phyloP scores from a whole-genome alignment of 2,329 filamentous ascomycete species.

The Talaromyces rugulosus region DNA sequence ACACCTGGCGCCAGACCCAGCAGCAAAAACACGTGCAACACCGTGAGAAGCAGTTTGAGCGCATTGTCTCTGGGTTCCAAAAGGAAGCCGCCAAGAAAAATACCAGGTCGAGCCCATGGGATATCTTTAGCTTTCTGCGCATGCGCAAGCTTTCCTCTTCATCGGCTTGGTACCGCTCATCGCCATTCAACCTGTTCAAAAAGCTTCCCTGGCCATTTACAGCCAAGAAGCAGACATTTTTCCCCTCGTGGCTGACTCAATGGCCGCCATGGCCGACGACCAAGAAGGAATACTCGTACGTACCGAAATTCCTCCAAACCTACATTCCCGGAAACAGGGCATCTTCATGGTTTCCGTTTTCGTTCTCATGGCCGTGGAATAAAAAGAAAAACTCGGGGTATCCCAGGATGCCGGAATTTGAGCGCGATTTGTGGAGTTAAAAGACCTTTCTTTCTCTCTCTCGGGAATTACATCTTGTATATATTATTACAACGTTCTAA shows the following conservation, averaged over 20 bases:
- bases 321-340: slow-evolving; percentile 7
- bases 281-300: not conserved
- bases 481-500: not conserved
- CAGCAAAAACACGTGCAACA: slow-evolving; percentile 19
- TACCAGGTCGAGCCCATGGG: not conserved
- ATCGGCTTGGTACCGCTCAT: not conserved
- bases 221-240: not conserved
- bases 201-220: slow-evolving; percentile 8
- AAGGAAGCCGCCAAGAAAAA: slow-evolving; percentile 17
- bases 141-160: not conserved
- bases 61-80: slow-evolving; percentile 29
- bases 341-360: slow-evolving; percentile 18
- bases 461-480: not conserved
- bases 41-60: slow-evolving; percentile 32
- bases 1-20: slow-evolving; percentile 29
- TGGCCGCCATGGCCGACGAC: slow-evolving; percentile 5
- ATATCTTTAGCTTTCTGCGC: slow-evolving; percentile 1
- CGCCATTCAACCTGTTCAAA: not conserved
- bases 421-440: slow-evolving; percentile 12
- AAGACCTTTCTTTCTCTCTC: not conserved
- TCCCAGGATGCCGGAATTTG: not conserved
- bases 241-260: not conserved
- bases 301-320: slow-evolving; percentile 5
- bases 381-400: not conserved
- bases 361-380: slow-evolving; percentile 18